These are phyloP conservation scores for Moniliophthora roreri DNA, from an alignment of 1,284 basidiomycete species.

Conservation along the genomic window DNA sequence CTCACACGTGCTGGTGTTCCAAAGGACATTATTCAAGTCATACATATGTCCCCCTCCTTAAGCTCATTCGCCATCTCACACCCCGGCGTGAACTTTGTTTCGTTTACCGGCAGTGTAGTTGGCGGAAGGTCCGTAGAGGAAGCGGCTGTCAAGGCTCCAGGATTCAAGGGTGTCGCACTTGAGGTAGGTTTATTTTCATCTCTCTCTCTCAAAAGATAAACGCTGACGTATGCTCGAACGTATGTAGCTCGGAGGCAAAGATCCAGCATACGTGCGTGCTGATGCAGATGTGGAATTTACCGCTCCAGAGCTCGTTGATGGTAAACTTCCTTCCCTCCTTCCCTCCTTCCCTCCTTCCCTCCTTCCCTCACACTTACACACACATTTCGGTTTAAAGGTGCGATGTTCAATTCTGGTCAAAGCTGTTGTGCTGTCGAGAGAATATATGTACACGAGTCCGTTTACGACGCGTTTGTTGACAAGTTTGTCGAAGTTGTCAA, in stretches of 20 bases:
- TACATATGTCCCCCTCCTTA: slow-evolving; percentile 74
- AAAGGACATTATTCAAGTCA: slow-evolving; percentile 71
- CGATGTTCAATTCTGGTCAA: slow-evolving; percentile 95
- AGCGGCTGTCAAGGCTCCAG: slow-evolving; percentile 55
- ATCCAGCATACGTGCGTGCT: slow-evolving; percentile 89
- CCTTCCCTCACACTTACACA: neutral
- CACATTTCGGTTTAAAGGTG: slow-evolving; percentile 61
- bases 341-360: neutral
- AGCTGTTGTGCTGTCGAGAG: slow-evolving; percentile 88
- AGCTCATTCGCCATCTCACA: slow-evolving; percentile 69
- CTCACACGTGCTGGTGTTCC: slow-evolving; percentile 79
- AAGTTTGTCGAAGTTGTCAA: slow-evolving; percentile 75
- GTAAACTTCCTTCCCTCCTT: slow-evolving; percentile 35
- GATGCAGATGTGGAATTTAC: slow-evolving; percentile 88
- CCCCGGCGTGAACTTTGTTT: slow-evolving; percentile 74
- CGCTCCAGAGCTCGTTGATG: slow-evolving; percentile 87
- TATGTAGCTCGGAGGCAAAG: slow-evolving; percentile 88
- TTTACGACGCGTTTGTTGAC: slow-evolving; percentile 83
- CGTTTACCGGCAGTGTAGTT: slow-evolving; percentile 86
- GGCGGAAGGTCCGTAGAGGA: slow-evolving; percentile 66
- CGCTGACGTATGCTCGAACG: neutral
- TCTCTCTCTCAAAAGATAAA: neutral
- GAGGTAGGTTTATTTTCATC: slow-evolving; percentile 54
- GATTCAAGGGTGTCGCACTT: slow-evolving; percentile 81
- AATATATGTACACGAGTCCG: slow-evolving; percentile 87